Base-by-base conservation (phyloP, 2,329 filamentous ascomycete species). In the Ophiognomonia clavigignenti-juglandacearum region DNA sequence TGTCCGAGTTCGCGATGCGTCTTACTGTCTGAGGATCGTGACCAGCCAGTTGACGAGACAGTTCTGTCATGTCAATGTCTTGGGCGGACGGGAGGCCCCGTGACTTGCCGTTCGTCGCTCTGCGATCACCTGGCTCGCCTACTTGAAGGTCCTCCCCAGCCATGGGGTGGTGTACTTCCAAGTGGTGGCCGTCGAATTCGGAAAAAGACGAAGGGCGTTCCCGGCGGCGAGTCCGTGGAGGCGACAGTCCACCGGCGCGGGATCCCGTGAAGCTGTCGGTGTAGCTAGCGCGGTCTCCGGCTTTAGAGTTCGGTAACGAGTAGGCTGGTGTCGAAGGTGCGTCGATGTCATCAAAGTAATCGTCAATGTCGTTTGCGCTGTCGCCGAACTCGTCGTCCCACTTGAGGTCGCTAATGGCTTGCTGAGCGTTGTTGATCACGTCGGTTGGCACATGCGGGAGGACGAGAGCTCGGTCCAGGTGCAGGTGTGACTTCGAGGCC, bases 351-450 rank as follows among this genome's bases (percentile, higher is more conserved):
- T 34, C 14, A 24, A 37, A 37, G 11, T n/a, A 19, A 26, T 38
- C 20, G 47, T 41, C 47, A 18, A 42, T 31, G 42, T 49, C n/a
- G n/a, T n/a, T n/a, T n/a, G n/a, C n/a, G n/a, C n/a, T n/a, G n/a
- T n/a, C n/a, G n/a, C n/a, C n/a, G n/a, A n/a, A n/a, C n/a, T n/a
- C n/a, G n/a, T n/a, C 42, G 42, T 49, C 47, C 47, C 47, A 49
- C 6, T 41, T 29, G 3, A 45, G 20, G 19, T 45, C 47, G 20
- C 37, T 20, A 39, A 49, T 49, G 16, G 42, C 37, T 18, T 35
- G 24, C 37, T 41, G 43, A 6, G 47, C 47, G 26, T 43, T 39
- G 24, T 11, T 45, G 47, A 49, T 49, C n/a, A 39, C 47, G 19
- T 24, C 27, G 19, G 32, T 34, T 27, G 34, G 31, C 36, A 41